A percentile compares a stretch with the other conserved stretches of the same genome.
Conservation (phyloP, 805 yeast genomes). For the Sugiyamaella floridensis region DNA sequence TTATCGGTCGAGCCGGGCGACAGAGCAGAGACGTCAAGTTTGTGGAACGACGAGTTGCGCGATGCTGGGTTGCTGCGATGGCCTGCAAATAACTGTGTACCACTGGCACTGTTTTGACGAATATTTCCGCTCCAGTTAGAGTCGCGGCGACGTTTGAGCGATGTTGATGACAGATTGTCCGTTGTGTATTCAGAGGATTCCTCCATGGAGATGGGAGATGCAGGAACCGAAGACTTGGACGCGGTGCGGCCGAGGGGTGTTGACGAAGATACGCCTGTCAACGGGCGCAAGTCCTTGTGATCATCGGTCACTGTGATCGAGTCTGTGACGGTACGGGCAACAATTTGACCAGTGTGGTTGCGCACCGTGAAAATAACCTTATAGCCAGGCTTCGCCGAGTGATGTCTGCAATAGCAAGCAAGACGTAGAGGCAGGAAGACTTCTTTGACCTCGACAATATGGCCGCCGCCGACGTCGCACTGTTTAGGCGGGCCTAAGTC, state of each 20-base stretch:
- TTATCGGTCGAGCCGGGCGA: constrained; percentile 12
- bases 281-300: constrained; percentile 46
- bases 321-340: constrained; percentile 68
- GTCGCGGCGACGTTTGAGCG: constrained; percentile 19
- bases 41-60: constrained; percentile 1
- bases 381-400: constrained; percentile 55
- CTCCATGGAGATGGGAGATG: constrained; percentile 30
- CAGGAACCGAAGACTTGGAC: constrained; percentile 8
- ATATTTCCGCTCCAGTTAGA: constrained; percentile 14
- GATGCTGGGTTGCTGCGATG: constrained; percentile 3
- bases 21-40: background rate
- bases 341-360: constrained; percentile 50
- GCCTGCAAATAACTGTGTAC: background rate
- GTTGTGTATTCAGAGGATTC: constrained; percentile 26
- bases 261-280: background rate
- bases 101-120: background rate
- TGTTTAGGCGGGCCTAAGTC: constrained; percentile 37
- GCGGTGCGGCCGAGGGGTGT: background rate
- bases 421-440: constrained; percentile 62
- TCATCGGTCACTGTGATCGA: constrained; percentile 90
- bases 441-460: constrained; percentile 27
- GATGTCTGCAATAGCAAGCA: constrained; percentile 95
- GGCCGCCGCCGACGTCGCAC: constrained; percentile 11
- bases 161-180: constrained; percentile 13
- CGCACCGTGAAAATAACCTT: constrained; percentile 42